Evolutionary conservation across 345 rosid genomes (phyloP), one percentile per base, ranked within the genome.

Genomic region (Barbarea vulgaris): DNA sequence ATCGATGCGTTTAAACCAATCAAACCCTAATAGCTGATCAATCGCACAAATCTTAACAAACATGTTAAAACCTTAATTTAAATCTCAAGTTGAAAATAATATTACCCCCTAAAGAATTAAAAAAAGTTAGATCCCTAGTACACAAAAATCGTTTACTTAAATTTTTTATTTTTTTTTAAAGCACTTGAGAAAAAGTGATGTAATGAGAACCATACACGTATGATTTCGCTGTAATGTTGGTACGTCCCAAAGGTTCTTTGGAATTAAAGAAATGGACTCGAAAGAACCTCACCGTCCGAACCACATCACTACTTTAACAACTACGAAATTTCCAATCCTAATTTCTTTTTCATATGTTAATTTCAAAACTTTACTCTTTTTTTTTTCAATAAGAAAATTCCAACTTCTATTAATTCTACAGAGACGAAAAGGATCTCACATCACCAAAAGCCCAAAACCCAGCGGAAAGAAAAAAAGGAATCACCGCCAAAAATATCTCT

Each of bases 251-350:
- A n/a, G n/a, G n/a, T n/a, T n/a, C n/a, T n/a, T n/a, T n/a, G n/a
- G n/a, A n/a, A n/a, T n/a, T n/a, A n/a, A n/a, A n/a, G n/a, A n/a
- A n/a, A n/a, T n/a, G n/a, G n/a, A n/a, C n/a, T n/a, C n/a, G n/a
- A 36, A 61, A 60, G 47, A 30, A 75, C 52, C 80, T 53, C 76
- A 61, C 66, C 76, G 59, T 55, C 80, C 80, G n/a, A 63, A 70
- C 71, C 80, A 55, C 80, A 70, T 77, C 80, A 63, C 71, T 70
- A 33, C 75, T 63, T 63, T 63, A 77, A 70, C 80, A 21, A 69
- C 75, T 77, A 77, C 80, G 71, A 69, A 77, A 70, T 42, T 76
- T 77, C 80, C 75, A 63, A 21, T 77, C 50, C 54, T 28, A 48
- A 27, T 58, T 14, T 18, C 9, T 25, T 64, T 59, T 46, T 15